Evolutionary conservation across 108 stramenopile species (phyloP).

Genomic region (Cyclotella cryptica): DNA sequence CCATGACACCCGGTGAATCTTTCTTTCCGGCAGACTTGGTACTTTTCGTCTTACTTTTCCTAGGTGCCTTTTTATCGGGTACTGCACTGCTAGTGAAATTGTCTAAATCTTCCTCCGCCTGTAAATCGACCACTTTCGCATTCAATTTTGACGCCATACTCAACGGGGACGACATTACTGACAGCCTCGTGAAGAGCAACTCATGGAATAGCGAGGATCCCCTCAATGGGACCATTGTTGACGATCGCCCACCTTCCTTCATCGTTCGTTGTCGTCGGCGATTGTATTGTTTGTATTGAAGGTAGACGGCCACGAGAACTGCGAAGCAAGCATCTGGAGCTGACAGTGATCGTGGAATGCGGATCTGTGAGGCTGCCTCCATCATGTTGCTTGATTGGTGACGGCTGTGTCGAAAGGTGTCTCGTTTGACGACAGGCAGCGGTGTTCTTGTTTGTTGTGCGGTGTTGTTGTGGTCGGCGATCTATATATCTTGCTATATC

Average conservation of each 20-base stretch:
- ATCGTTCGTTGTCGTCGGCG: background rate
- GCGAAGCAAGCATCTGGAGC: constrained; percentile 39
- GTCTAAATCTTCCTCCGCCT: constrained; percentile 34
- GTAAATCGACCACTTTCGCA: constrained; percentile 49
- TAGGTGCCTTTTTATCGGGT: background rate
- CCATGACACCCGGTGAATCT: background rate
- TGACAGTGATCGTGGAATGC: constrained; percentile 38
- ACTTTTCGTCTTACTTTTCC: constrained; percentile 1
- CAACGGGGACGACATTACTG: constrained; percentile 30
- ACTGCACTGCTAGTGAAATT: constrained; percentile 3
- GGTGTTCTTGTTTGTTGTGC: too few relatives aligned
- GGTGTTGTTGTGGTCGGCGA: too few relatives aligned
- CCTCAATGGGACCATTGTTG: background rate
- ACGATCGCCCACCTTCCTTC: background rate
- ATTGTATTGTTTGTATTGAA: constrained; percentile 38
- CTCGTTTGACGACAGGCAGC: too few relatives aligned
- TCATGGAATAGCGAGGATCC: constrained; percentile 29
- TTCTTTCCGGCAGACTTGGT: background rate
- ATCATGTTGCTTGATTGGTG: background rate
- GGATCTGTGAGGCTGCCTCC: background rate
- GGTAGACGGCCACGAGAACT: constrained; percentile 22
- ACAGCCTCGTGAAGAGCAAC: constrained; percentile 40
- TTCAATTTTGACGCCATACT: constrained; percentile 29
- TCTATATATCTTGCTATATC: too few relatives aligned
- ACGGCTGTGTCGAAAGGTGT: too few relatives aligned